Base-by-base conservation (phyloP, 805 yeast species). In the Metschnikowia sp. region DNA sequence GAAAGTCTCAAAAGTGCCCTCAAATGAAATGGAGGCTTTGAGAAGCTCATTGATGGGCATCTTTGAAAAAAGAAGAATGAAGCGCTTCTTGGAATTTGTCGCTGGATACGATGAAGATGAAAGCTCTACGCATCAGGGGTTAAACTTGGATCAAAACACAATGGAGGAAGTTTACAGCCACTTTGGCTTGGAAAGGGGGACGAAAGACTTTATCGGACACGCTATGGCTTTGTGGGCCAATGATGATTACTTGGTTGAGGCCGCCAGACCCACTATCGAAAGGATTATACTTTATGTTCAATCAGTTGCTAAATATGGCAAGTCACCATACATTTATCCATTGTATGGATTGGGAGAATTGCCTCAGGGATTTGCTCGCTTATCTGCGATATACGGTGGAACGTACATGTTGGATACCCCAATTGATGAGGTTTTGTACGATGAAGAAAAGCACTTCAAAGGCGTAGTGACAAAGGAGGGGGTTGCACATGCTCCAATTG, bases 331-430 rank as follows among this genome's bases (percentile, higher is more conserved):
- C 66, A 79, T 94, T 52, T 94, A 94, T 65, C 99, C 99, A 40
- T 75, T 92, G 61, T 94, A 94, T 63, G 99, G 99, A 8, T 78
- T 94, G 49, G 99, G 99, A 44, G 99, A 94, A 69, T 77, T 94
- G 50, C 99, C 99, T n/a, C 99, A 94, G 72, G 99, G 97, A 8
- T 94, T 94, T 74, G 97, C 98, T 10, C 81, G 99, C 65, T 80
- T 94, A 52, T 84, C 96, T 44, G 99, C 99, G 26, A 92, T 94
- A 56, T 90, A 94, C 63, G 99, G 99, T 54, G 99, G 99, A 61
- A 92, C 98, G 15, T 94, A 90, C 65, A 94, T 94, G 99, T 80
- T 94, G 63, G 96, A 90, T 65, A 92, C 96, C 31, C 97, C 97
- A 40, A 83, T 94, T 53, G 96, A 94, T 51, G 96, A 92, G 70